Evolutionary conservation across 2,329 filamentous ascomycete species (phyloP), one percentile per base, ranked within the genome.

Genomic region (Penicillium sp.): DNA sequence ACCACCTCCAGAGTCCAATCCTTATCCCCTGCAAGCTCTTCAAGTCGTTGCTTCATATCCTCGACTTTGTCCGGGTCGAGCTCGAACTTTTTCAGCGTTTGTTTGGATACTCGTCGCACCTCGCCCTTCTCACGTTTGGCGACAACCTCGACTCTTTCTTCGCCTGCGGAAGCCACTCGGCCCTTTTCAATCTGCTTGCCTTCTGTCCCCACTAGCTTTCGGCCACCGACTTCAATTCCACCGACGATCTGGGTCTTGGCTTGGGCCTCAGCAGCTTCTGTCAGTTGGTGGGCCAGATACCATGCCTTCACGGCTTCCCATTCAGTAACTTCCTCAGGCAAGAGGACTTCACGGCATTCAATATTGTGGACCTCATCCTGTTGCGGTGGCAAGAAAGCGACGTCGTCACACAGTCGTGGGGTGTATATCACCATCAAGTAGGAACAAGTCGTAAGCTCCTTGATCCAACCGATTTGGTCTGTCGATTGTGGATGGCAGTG

Each of bases 371-470:
- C 81, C 41, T 78, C 77, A 37, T 84, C 83, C 45, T 86, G 82
- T 52, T 84, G 79, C 0, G 87, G 85, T 0, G 89, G 88, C 37
- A 84, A 70, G 61, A 95, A 95, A 7, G 87, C 87, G 7, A 86
- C 78, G 51, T 95, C 89, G 57, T 83, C 79, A 67, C 89, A 95
- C 9, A 95, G 77, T 1, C 87, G 80, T 0, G 88, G 86, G 0
- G 89, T 95, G 59, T 94, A 84, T 46, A 95, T 78, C 20, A 94
- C 79, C 88, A 95, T 95, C 37, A 95, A 73, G 59, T 95, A 95
- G 9, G 86, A 80, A 66, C 89, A 95, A 8, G 87, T 95, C 2
- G 83, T 84, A 1, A 90, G 79, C 61, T 95, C 89, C 63, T 95
- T 95, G 65, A 95, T 93, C 79, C 86, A 88, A 29, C 82, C 83